A percentile compares a stretch with the other conserved stretches of the same genome.
These are phyloP conservation scores for Alternaria conjuncta DNA, from an alignment of 2,329 filamentous ascomycete genomes.

Conservation along the genomic window DNA sequence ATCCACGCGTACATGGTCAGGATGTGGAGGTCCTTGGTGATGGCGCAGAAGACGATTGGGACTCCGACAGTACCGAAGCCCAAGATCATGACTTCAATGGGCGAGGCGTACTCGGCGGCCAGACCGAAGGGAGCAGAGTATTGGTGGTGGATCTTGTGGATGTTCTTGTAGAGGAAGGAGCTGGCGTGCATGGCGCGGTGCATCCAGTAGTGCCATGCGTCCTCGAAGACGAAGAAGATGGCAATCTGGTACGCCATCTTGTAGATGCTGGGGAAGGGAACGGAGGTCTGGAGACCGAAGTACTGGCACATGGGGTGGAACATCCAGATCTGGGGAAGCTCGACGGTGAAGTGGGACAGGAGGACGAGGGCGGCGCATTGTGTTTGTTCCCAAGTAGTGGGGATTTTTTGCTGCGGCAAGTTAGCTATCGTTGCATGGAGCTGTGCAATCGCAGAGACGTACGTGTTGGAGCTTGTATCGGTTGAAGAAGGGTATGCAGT, in stretches of 20 bases:
- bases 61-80: conserved; percentile 83
- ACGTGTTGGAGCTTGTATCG: conserved; percentile 94
- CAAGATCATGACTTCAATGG: conserved; percentile 94
- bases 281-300: conserved; percentile 84
- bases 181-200: conserved; percentile 94
- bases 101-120: conserved; percentile 95
- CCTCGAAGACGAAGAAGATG: conserved; percentile 94
- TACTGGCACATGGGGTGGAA: conserved; percentile 97
- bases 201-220: conserved; percentile 98
- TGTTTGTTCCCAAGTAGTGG: conserved; percentile 92
- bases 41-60: conserved; percentile 81
- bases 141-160: conserved; percentile 99
- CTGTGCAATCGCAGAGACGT: conserved; percentile 42
- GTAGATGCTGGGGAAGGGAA: conserved; percentile 84
- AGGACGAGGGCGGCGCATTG: conserved; percentile 92
- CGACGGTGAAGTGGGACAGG: conserved; percentile 94
- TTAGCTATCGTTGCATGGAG: conserved; percentile 15
- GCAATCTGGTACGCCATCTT: conserved; percentile 92
- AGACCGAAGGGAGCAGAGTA: conserved; percentile 97
- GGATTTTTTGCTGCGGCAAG: conserved; percentile 72
- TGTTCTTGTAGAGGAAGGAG: conserved; percentile 84
- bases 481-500: conserved; percentile 84
- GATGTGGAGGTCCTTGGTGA: conserved; percentile 90
- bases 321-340: conserved; percentile 97
- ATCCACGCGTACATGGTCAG: conserved; percentile 99